Evolutionary conservation across 1,139 yeast genomes (phyloP), one percentile per base, ranked within the genome.

Genomic region (Candida tetrigidarum): DNA sequence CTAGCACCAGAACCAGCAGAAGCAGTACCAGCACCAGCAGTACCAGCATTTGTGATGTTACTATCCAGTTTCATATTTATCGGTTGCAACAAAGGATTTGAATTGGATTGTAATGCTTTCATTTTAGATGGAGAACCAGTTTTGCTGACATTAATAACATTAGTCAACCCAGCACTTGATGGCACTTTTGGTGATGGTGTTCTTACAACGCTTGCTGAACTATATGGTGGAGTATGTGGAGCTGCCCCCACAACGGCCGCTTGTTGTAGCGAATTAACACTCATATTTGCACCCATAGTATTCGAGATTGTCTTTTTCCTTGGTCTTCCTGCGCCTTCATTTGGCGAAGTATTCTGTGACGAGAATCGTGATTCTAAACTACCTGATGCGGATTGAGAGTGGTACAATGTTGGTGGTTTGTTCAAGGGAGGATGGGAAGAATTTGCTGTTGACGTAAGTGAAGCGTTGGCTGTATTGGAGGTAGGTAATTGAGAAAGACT

Each of bases 11-110:
- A n/a, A n/a, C n/a, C n/a, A n/a, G n/a, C n/a, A n/a, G n/a, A n/a
- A n/a, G n/a, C n/a, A n/a, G n/a, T n/a, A n/a, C n/a, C n/a, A 9
- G 39, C 14, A 11, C 23, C 20, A 5, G 41, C 29, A n/a, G 43
- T 20, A n/a, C 43, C 7, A 16, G 41, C 12, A 32, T 33, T 9
- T 12, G 30, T 26, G 12, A 27, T 43, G 40, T 27, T 33, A 3
- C 39, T 39, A n/a, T 44, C 40, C 16, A 60, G 46, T 49, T 77
- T 76, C 50, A 74, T 75, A 56, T 83, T 83, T 43, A 83, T 75
- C 0, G 89, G 88, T 52, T 82, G 87, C 42, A 83, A 64, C 35
- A 83, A 63, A 4, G 85, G 81, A 49, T 70, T 74, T 14, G 70
- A 57, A 50, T 62, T 63, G 23, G 74, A 56, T 26, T 74, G 78